Evolutionary conservation across 192 early-diverging fungal genomes (phyloP).

Genomic region (Linnemannia exigua): DNA sequence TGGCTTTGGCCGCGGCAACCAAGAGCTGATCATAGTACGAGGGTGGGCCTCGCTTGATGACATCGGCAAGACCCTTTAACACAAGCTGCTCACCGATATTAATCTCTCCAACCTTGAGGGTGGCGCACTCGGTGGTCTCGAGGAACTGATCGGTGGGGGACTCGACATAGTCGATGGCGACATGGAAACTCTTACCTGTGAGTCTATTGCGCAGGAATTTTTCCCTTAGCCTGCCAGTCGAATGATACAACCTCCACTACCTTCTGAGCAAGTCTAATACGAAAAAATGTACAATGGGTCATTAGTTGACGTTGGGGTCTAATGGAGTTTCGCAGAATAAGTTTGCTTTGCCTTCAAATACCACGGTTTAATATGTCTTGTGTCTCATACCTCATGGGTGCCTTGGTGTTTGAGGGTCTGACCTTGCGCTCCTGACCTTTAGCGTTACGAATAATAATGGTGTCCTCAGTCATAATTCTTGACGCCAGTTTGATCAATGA

Average conservation of each 20-base stretch:
- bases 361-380: not conserved
- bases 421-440: conserved; percentile 55
- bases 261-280: conserved; percentile 56
- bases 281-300: not conserved
- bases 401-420: conserved; percentile 50
- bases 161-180: conserved; percentile 88
- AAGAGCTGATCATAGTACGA: conserved; percentile 87
- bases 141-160: conserved; percentile 86
- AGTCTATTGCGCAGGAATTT: conserved; percentile 88
- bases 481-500: conserved; percentile 42
- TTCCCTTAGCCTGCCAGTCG: conserved; percentile 89
- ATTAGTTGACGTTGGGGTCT: conserved; percentile 1
- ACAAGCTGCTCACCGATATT: conserved; percentile 75
- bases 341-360: conserved; percentile 46
- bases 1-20: conserved; percentile 85
- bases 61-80: conserved; percentile 78
- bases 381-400: conserved; percentile 34
- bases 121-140: conserved; percentile 90
- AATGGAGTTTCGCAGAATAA: conserved; percentile 2
- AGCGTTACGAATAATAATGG: conserved; percentile 59
- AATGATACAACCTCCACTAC: conserved; percentile 85
- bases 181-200: conserved; percentile 86
- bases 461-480: conserved; percentile 70
- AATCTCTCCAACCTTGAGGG: conserved; percentile 74
- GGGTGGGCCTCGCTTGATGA: conserved; percentile 87